A percentile compares a stretch with the other conserved stretches of the same genome.
Conservation (phyloP, 2,329 filamentous ascomycete genomes). For the Diaporthe sp. region DNA sequence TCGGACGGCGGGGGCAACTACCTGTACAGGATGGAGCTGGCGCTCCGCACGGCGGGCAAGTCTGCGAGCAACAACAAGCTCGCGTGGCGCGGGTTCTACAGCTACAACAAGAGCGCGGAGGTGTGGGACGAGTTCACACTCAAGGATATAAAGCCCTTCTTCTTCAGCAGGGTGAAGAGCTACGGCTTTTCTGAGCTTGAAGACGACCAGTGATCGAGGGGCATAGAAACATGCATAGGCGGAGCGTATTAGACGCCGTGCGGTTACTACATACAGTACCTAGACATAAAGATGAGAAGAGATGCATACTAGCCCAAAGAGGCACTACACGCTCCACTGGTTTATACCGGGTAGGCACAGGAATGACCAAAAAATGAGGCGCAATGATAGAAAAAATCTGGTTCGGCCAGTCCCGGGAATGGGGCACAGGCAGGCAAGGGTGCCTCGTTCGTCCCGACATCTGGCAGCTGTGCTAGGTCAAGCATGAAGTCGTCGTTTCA, state of each 20-base stretch:
- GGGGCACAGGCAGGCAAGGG: constrained; percentile 11
- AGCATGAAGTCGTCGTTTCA: constrained; percentile 30
- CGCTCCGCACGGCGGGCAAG: constrained; percentile 73
- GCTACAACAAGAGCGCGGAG: constrained; percentile 88
- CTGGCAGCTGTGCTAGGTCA: constrained; percentile 19
- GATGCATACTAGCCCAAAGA: neutral
- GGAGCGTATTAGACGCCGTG: neutral
- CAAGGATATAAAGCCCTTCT: constrained; percentile 71
- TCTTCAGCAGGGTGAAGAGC: constrained; percentile 75
- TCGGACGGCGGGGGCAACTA: constrained; percentile 88
- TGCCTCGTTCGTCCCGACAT: constrained; percentile 17
- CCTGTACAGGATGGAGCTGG: constrained; percentile 84
- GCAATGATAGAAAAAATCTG: neutral
- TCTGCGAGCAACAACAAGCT: constrained; percentile 85
- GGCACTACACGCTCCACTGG: neutral
- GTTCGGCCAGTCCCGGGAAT: constrained; percentile 28
- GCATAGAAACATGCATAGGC: neutral
- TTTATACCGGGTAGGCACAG: neutral
- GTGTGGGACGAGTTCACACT: constrained; percentile 87
- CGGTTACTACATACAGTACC: neutral
- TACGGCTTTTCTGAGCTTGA: constrained; percentile 63
- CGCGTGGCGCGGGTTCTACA: constrained; percentile 90
- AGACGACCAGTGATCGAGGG: neutral
- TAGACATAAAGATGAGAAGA: neutral
- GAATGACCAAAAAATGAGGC: neutral